Evolutionary conservation across 345 rosid genomes (phyloP), one percentile per base, ranked within the genome.

Genomic region (Geranium rotundifolium): DNA sequence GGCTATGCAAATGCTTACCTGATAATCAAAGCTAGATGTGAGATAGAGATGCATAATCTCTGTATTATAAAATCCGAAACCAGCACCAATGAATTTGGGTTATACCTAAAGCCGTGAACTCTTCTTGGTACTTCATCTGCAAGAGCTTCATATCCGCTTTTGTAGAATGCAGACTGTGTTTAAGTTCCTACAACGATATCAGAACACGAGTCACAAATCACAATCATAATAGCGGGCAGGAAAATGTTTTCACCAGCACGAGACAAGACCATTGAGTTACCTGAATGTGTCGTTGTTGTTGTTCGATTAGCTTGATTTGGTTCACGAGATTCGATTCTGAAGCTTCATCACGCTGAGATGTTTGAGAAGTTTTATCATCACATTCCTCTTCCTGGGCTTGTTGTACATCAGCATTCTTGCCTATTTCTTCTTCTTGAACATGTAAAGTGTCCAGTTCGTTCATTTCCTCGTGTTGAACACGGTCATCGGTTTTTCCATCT

Each of bases 121-220:
- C 96, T 77, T 90, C 96, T 19, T 57, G 75, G 69, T 77, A 82
- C 68, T 75, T 80, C 73, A 65, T 79, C 77, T 93, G 96, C 77
- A 90, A 65, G 63, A 76, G 62, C 59, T 84, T 75, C 85, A 93
- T 75, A 64, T 82, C 89, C n/a, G 75, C 84, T 78, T 86, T 90
- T 14, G 95, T 79, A 41, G 81, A 64, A 63, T 56, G 63, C 49
- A 93, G 77, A 63, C 76, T 62, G 41, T 83, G 76, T 68, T 79
- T 93, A 70, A 93, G 64, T 73, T 84, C 96, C 99, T 93, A 75
- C 39, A 69, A 34, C 37, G 59, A 15, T 19, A 69, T 19, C 57
- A 55, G 27, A 66, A 58, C 67, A 56, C 19, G 1, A 34, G 19
- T 71, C 30, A 64, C n/a, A 1, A 55, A 19, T 63, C 56, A 60